Conservation (phyloP, 2,329 filamentous ascomycete species). For the Ascochyta pisi region DNA sequence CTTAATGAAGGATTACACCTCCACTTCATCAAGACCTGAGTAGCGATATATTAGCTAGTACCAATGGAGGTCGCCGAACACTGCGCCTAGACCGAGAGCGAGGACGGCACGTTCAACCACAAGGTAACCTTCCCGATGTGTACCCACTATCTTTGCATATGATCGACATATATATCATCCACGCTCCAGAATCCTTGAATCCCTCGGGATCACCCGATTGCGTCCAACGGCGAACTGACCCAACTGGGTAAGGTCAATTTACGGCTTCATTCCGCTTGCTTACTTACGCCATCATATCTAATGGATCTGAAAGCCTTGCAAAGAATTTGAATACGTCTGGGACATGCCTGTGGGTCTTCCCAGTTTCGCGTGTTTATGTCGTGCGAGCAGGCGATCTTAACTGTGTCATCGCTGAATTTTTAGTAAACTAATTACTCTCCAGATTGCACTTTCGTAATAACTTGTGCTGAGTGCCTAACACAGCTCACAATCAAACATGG, state of each 20-base stretch:
- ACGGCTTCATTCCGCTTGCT: constrained; percentile 13
- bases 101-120: background rate
- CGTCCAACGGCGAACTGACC: background rate
- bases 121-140: constrained; percentile 6
- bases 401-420: background rate
- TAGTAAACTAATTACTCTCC: background rate
- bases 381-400: background rate
- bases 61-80: background rate
- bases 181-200: background rate
- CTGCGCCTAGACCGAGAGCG: background rate
- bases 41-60: background rate
- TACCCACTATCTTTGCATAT: background rate
- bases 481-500: background rate
- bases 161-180: background rate
- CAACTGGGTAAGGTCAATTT: background rate
- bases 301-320: background rate
- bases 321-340: background rate
- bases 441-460: background rate
- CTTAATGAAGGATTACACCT: background rate
- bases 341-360: background rate
- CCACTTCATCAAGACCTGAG: background rate
- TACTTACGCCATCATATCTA: background rate
- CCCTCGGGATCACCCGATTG: constrained; percentile 3
- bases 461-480: background rate
- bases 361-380: background rate